Conservation (phyloP, 768 basidiomycete species). For the Dictyophora rubrovolvata region DNA sequence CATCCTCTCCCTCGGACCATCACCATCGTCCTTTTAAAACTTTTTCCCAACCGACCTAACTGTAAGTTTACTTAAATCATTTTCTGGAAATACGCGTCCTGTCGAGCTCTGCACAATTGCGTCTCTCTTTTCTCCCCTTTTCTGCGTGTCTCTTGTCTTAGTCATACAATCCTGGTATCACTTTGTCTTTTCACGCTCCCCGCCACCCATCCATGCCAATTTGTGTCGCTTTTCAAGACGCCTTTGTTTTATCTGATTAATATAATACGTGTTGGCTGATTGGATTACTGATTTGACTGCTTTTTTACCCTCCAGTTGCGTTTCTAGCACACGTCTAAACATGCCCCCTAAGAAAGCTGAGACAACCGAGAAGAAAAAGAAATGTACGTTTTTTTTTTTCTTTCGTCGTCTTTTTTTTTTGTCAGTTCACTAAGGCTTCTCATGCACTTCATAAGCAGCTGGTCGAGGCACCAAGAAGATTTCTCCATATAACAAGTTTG, state of each 20-base stretch:
- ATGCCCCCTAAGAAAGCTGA: constrained; percentile 22
- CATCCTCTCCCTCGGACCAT: constrained; percentile 9
- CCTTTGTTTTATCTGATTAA: background rate
- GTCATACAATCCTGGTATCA: background rate
- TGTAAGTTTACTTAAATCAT: constrained; percentile 11
- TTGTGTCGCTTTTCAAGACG: background rate
- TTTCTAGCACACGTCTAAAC: background rate
- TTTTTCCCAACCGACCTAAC: constrained; percentile 1
- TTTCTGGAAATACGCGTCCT: background rate
- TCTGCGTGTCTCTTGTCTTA: background rate
- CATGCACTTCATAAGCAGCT: background rate
- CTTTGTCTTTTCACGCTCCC: background rate
- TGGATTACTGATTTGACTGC: background rate
- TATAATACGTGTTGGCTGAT: background rate
- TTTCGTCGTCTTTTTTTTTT: constrained; percentile 12
- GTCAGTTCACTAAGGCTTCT: background rate
- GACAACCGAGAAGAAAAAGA: constrained; percentile 40
- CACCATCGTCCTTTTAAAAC: constrained; percentile 1
- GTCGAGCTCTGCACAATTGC: background rate
- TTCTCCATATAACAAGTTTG: constrained; percentile 68
- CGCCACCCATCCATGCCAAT: background rate
- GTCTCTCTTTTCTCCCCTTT: background rate
- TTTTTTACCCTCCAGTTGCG: background rate
- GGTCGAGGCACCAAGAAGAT: constrained; percentile 39
- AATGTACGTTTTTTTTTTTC: constrained; percentile 32